Evolutionary conservation across 768 basidiomycete genomes (phyloP), one percentile per base, ranked within the genome.

Genomic region (Tylopilus intermedius): DNA sequence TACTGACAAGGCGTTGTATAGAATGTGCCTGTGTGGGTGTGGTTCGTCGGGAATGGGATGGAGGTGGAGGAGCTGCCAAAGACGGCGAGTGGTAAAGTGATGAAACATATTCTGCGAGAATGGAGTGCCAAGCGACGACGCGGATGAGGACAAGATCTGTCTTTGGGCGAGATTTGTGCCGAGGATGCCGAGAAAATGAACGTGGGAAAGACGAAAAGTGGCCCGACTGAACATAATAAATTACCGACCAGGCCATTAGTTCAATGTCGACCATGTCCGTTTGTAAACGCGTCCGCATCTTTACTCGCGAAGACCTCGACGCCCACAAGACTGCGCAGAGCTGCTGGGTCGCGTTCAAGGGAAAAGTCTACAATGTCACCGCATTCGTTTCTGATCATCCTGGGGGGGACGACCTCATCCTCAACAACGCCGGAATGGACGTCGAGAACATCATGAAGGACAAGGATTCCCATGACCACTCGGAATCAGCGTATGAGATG

Each of bases 311-410:
- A 56, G 92, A 94, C 69, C 80, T 94, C 45, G 78, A 74, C 3
- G 63, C 65, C 29, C 91, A 94, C 75, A 76, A 72, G 44, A 74
- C 77, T 5, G 48, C 75, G 1, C 59, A 71, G 1, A 89, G 82
- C 59, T 93, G 90, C 67, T 97, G 92, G 90, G 74, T 98, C 46
- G 77, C 87, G 2, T 83, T 82, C 67, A 75, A 75, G 53, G 86
- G 86, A 63, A 88, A 84, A 64, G 90, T 99, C 22, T 98, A 94
- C 76, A 85, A 99, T 65, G 83, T 98, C 48, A 86, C 94, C 3
- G 59, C 62, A 4, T 97, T 98, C 71, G 71, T 94, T 2, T 63
- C 78, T 48, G 94, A 95, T 74, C 94, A 96, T 67, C 93, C 94
- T 10, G 95, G 95, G 58, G 94, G 94, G 3, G 95, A 98, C 68